Evolutionary conservation across 345 rosid genomes (phyloP), one percentile per base, ranked within the genome.

Genomic region (Eucalyptus tenuipes): DNA sequence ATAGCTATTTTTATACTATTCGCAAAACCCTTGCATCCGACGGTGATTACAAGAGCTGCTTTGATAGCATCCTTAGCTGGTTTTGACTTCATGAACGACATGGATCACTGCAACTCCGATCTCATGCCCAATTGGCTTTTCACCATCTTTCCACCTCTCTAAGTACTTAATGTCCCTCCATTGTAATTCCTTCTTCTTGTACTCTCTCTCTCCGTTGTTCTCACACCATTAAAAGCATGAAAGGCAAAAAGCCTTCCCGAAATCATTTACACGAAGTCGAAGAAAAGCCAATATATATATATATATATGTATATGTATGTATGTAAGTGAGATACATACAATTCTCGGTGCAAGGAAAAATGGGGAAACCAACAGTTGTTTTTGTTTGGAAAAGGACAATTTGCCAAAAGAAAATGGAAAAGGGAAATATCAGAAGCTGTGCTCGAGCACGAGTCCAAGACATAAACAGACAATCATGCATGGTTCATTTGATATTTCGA

Each of bases 51-150:
- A 0, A 81, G 91, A 71, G 93, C 91, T 8, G 92, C 90, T 90
- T 93, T 48, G 94, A 92, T 45, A 1, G 50, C 37, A 25, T 68
- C 91, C 40, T 1, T 64, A 5, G 7, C 52, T 9, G 80, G 75
- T 13, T 97, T 96, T 3, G 97, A 97, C 86, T 88, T 92, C 79
- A 91, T 92, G 93, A 91, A 92, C 90, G 91, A 93, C 57, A 88
- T 92, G 95, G 96, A 95, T 4, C 95, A 95, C 87, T 95, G 96
- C 89, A 95, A 94, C 91, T 95, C 94, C 49, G 96, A 94, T 88
- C 42, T 93, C 85, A 33, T 93, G 44, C 95, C 96, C 1, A 89
- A 86, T 7, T 89, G 89, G 85, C 68, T 92, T 82, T 95, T 95
- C 90, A 47, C 92, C 24, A 11, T 87, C 37, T 92, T 94, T 47